A percentile compares a stretch with the other conserved stretches of the same genome.
phyloP scores from a whole-genome alignment of 73 alveolate genomes.

The Blepharisma stoltei region DNA sequence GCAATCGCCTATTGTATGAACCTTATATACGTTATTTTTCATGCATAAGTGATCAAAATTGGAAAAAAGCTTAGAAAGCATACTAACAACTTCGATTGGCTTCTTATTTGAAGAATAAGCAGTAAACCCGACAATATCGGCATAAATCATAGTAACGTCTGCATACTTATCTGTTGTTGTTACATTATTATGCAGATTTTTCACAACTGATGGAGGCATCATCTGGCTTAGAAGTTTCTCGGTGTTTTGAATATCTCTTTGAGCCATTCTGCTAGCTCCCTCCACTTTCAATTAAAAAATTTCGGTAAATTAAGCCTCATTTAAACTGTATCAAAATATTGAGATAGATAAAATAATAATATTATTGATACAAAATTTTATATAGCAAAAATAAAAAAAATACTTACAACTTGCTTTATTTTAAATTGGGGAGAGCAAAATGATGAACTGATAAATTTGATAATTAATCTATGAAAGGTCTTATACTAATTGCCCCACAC shows the following conservation, averaged over 20 bases:
- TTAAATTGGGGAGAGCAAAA: too few species aligned
- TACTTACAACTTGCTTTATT: too few species aligned
- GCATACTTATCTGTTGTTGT: conserved; percentile 69
- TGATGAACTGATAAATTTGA: too few species aligned
- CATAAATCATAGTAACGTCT: conserved; percentile 85
- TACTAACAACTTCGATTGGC: conserved; percentile 87
- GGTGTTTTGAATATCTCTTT: not conserved
- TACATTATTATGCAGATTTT: not conserved
- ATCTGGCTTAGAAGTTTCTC: conserved; percentile 18
- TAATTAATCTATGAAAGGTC: too few species aligned
- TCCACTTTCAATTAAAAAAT: too few species aligned
- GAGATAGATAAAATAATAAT: too few species aligned
- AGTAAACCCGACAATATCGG: conserved; percentile 88
- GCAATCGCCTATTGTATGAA: conserved; percentile 97
- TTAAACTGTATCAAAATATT: too few species aligned
- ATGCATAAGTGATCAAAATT: conserved; percentile 91
- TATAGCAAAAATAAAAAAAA: too few species aligned
- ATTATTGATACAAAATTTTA: too few species aligned
- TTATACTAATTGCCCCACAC: too few species aligned
- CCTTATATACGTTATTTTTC: conserved; percentile 86
- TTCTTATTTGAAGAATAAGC: conserved; percentile 56
- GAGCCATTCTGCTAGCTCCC: not conserved
- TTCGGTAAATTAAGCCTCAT: too few species aligned
- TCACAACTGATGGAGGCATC: conserved; percentile 17
- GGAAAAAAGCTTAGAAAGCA: conserved; percentile 87